Percentiles rank a stretch among this genome's conserved stretches.
Conservation (phyloP, 2,329 filamentous ascomycete species). For the Aureobasidium subglaciale region DNA sequence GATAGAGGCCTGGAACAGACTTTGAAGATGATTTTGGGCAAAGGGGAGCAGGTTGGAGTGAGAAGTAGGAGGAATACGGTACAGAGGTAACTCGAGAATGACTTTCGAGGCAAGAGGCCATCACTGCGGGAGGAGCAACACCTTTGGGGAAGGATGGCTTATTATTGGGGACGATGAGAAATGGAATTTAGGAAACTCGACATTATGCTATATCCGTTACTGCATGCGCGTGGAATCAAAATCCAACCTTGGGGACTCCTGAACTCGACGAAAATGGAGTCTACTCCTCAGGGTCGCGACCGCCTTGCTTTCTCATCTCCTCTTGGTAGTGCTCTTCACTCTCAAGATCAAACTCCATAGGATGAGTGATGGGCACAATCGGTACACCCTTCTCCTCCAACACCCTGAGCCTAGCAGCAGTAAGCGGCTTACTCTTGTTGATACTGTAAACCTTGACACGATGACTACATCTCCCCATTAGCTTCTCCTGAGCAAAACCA, state of each 20-base stretch:
- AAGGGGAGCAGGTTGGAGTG: constrained; percentile 47
- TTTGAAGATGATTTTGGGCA: constrained; percentile 69
- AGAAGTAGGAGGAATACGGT: constrained; percentile 55
- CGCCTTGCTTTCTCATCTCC: constrained; percentile 34
- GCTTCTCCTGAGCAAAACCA: too few relatives aligned
- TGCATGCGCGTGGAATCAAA: too few relatives aligned
- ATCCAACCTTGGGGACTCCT: too few relatives aligned
- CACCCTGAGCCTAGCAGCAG: constrained; percentile 43
- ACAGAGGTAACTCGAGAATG: constrained; percentile 12
- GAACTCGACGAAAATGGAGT: too few relatives aligned
- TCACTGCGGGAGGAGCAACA: too few relatives aligned
- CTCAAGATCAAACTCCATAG: constrained; percentile 45
- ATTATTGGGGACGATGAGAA: too few relatives aligned
- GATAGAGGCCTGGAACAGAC: constrained; percentile 65
- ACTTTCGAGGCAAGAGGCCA: too few relatives aligned
- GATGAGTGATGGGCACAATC: constrained; percentile 49
- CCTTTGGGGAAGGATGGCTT: too few relatives aligned
- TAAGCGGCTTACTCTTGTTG: constrained; percentile 45
- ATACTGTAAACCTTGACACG: constrained; percentile 57
- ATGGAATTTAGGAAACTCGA: too few relatives aligned
- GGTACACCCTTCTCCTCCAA: constrained; percentile 44
- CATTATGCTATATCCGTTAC: too few relatives aligned
- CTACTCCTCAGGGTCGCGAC: constrained; percentile 40
- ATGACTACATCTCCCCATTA: constrained; percentile 38
- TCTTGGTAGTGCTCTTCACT: constrained; percentile 43